Percentiles rank a stretch among this genome's conserved stretches.
Conservation (phyloP, 257 asterid species). For the Henckelia pumila region DNA sequence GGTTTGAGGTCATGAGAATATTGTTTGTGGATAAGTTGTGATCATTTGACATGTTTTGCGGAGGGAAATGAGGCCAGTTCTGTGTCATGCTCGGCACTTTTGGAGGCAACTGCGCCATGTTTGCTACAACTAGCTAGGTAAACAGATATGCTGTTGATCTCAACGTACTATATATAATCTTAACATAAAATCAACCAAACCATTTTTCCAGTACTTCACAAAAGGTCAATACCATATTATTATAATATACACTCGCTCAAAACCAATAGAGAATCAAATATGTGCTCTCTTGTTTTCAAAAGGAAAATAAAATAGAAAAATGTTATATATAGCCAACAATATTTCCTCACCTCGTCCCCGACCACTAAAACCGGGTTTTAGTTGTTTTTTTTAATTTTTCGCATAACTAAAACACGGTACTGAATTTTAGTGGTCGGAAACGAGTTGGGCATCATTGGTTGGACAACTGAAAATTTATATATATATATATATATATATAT, state of each 20-base stretch:
- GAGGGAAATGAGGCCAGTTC: conserved; percentile 61
- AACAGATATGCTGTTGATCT: neutral
- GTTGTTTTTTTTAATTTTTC: too few relatives aligned
- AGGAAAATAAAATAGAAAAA: too few relatives aligned
- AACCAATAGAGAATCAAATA: too few relatives aligned
- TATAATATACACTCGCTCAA: neutral
- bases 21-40: conserved; percentile 18
- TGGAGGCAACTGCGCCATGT: conserved; percentile 89
- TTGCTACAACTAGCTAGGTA: neutral
- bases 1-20: conserved; percentile 11
- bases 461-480: too few relatives aligned
- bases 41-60: conserved; percentile 40
- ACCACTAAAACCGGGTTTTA: too few relatives aligned
- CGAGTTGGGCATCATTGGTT: too few relatives aligned
- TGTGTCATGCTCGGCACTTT: conserved; percentile 60
- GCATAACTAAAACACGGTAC: too few relatives aligned
- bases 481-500: too few relatives aligned
- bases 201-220: neutral
- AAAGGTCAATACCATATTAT: neutral
- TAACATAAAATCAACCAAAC: conserved; percentile 28
- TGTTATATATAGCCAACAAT: too few relatives aligned
- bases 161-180: neutral
- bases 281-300: too few relatives aligned
- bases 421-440: too few relatives aligned
- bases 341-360: too few relatives aligned